Base-by-base conservation (phyloP, 2,329 filamentous ascomycete species). In the Aspergillus chevalieri region DNA sequence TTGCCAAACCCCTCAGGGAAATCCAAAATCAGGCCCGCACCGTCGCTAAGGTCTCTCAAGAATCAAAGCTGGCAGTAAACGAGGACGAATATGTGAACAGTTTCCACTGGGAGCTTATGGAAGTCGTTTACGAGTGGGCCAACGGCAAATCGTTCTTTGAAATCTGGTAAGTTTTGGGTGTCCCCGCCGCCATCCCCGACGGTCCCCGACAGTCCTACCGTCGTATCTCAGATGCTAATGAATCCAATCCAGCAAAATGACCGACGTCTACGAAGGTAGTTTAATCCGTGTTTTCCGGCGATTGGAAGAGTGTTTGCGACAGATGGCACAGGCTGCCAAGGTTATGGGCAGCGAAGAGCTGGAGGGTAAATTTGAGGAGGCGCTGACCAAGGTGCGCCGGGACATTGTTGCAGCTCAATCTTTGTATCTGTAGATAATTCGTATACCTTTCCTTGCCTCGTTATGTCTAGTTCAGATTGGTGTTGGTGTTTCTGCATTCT, bases 311-410 rank as follows among this genome's bases (percentile, higher is more conserved):
- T 78, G 96, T 50, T 77, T 98, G 33, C 83, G 93, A 57, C 93
- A 98, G 71, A 95, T 97, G 81, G 92, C 87, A 14, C 88, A 97
- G 73, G 93, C 92, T 21, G 83, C 88, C 57, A 97, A 96, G 74
- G 92, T 96, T 55, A 98, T 98, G 93, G 93, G 93, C 62, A 96
- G 87, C 67, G 89, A 95, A 52, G 93, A 97, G 63, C 76, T 98
- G 49, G 87, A 91, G 64, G 81, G 85, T 66, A 96, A 95, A 74
- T 98, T 98, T 65, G 91, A 95, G 64, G 81, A 84, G 58, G 86
- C 89, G 53, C 74, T 98, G 59, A 78, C 80, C 51, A 93, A 94
- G 79, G 87, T 97, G 48, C 82, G 89, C 69, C 81, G 93, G 63
- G 93, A 97, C 68, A 91, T 98, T 67, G 92, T 98, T 51, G 90